Evolutionary conservation across 1,284 basidiomycete genomes (phyloP).

Genomic region (Leccinum fuscescens): DNA sequence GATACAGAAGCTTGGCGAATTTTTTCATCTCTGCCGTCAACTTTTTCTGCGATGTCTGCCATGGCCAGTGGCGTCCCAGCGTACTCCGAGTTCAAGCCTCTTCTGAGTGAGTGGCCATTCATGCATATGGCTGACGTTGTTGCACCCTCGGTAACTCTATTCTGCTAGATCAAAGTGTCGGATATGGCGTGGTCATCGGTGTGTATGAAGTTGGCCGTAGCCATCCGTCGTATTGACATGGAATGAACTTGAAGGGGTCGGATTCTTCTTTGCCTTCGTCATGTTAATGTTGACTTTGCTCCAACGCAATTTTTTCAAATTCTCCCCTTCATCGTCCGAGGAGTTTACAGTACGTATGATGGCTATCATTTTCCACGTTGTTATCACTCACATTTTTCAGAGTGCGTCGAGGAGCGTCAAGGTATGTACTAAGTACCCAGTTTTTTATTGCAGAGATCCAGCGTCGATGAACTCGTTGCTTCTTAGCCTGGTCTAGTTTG

Average conservation of each 20-base stretch:
- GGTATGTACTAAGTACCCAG: constrained; percentile 21
- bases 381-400: constrained; percentile 16
- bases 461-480: constrained; percentile 21
- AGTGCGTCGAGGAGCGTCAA: constrained; percentile 50
- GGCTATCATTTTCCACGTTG: background rate
- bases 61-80: background rate
- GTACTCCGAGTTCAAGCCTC: constrained; percentile 28
- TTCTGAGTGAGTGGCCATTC: constrained; percentile 18
- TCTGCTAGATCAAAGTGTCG: constrained; percentile 41
- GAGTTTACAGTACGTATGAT: constrained; percentile 48
- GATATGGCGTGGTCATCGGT: constrained; percentile 52
- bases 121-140: background rate
- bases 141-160: background rate
- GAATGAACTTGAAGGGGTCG: constrained; percentile 37
- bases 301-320: constrained; percentile 48
- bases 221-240: background rate
- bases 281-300: constrained; percentile 46
- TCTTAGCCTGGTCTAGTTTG: constrained; percentile 62
- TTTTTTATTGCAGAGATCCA: background rate
- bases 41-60: constrained; percentile 17
- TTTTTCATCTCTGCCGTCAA: background rate
- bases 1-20: background rate
- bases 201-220: constrained; percentile 6
- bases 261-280: constrained; percentile 49
- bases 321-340: constrained; percentile 48